These are phyloP conservation scores for Phalaenopsis hybrid DNA, from an alignment of 116 monocot genomes.

Conservation along the genomic window DNA sequence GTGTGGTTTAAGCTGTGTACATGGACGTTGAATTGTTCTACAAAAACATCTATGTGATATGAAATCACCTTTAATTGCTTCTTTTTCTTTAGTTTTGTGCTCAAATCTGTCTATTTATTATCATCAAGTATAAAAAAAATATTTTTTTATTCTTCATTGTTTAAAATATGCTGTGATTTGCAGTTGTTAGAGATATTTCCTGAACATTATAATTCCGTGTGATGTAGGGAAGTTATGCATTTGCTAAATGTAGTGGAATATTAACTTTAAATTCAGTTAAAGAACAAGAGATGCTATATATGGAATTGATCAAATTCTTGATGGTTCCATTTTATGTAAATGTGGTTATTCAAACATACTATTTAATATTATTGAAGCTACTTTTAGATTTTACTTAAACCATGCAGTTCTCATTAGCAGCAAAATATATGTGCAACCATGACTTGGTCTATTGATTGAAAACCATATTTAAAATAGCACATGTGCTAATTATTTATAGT, in stretches of 20 bases:
- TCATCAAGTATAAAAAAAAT: neutral
- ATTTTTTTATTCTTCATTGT: too few relatives aligned
- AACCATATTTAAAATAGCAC: neutral
- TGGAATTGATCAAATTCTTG: neutral
- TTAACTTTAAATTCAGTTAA: neutral
- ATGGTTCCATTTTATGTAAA: neutral
- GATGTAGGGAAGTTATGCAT: too few relatives aligned
- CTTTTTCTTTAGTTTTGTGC: neutral
- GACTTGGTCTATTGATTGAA: neutral
- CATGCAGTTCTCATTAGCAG: neutral
- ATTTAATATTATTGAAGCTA: neutral
- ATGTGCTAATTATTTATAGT: too few relatives aligned
- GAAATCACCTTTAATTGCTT: neutral
- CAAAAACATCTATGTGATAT: neutral
- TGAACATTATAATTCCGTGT: neutral
- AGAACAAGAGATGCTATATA: neutral
- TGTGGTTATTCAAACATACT: neutral
- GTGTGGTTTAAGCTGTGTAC: neutral
- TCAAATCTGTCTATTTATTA: neutral
- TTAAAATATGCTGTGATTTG: neutral
- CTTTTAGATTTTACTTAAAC: neutral
- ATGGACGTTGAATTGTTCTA: neutral
- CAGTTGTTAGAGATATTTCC: neutral
- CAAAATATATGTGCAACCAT: neutral
- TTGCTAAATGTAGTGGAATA: neutral